phyloP scores from a whole-genome alignment of 805 yeast species.

The Wickerhamiella domercqiae region DNA sequence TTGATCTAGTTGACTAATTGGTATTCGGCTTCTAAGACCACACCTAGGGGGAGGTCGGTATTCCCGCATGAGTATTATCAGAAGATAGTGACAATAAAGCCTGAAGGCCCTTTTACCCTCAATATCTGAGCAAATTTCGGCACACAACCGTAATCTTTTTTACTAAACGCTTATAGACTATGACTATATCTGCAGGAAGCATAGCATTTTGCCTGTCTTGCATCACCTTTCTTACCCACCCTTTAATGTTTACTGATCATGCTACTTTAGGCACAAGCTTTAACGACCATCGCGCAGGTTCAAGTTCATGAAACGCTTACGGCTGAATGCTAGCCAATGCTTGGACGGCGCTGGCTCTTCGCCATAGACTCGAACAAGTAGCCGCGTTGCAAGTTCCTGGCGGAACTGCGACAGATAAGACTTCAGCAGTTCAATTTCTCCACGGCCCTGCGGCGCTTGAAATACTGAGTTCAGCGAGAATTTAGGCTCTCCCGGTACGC shows the following conservation, averaged over 20 bases:
- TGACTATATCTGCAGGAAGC: too few relatives aligned
- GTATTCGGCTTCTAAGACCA: too few relatives aligned
- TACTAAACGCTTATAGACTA: too few relatives aligned
- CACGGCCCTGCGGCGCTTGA: slow-evolving; percentile 55
- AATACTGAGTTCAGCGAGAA: slow-evolving; percentile 79
- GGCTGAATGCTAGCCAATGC: slow-evolving; percentile 89
- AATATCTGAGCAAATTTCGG: too few relatives aligned
- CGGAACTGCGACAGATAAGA: slow-evolving; percentile 81
- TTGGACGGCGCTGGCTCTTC: slow-evolving; percentile 56
- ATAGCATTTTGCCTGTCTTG: too few relatives aligned
- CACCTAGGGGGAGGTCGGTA: too few relatives aligned
- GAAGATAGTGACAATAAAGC: too few relatives aligned
- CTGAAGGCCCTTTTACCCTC: too few relatives aligned
- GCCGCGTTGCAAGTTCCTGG: slow-evolving; percentile 77
- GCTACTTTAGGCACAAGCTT: not conserved
- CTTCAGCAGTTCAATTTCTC: slow-evolving; percentile 66
- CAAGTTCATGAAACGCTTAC: slow-evolving; percentile 92
- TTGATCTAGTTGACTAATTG: too few relatives aligned
- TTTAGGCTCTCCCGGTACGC: slow-evolving; percentile 89
- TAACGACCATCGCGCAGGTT: slow-evolving; percentile 28
- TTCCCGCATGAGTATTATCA: too few relatives aligned
- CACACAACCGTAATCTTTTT: too few relatives aligned
- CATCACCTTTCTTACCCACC: too few relatives aligned
- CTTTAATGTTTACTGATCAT: not conserved
- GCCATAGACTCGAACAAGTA: slow-evolving; percentile 52